Conservation (phyloP, 2,329 filamentous ascomycete species). For the Aspergillus texensis region DNA sequence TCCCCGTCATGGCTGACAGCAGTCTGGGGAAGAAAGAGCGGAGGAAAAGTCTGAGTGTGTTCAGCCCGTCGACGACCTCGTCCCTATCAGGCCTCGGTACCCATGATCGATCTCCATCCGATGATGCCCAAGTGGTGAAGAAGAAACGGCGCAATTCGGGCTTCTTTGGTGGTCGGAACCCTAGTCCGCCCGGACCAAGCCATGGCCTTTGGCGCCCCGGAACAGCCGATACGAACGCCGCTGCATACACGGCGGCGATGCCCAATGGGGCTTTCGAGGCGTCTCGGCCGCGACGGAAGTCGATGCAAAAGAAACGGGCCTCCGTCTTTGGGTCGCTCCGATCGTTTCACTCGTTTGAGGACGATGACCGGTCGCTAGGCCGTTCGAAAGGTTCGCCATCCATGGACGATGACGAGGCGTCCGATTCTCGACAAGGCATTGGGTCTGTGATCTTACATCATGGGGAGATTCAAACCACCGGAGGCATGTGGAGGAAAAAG, state of each 20-base stretch:
- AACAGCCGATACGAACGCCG: conserved; percentile 31
- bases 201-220: conserved; percentile 31
- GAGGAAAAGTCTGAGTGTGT: conserved; percentile 40
- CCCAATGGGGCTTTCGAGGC: conserved; percentile 30
- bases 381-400: conserved; percentile 53
- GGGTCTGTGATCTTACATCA: conserved; percentile 61
- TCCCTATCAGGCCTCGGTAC: conserved; percentile 23
- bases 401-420: conserved; percentile 49
- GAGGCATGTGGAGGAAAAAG: conserved; percentile 71
- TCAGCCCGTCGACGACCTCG: conserved; percentile 31
- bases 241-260: conserved; percentile 25
- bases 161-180: conserved; percentile 38
- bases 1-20: conserved; percentile 34
- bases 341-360: conserved; percentile 54
- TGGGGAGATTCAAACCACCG: conserved; percentile 71
- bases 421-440: conserved; percentile 37
- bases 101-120: conserved; percentile 42
- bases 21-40: conserved; percentile 35
- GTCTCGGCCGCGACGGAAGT: conserved; percentile 43
- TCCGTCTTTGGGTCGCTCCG: conserved; percentile 64
- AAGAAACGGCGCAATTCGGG: conserved; percentile 44
- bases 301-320: conserved; percentile 50
- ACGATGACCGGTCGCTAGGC: conserved; percentile 55
- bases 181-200: conserved; percentile 29
- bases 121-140: conserved; percentile 36